Base-by-base conservation (phyloP, 2,329 filamentous ascomycete species). In the Herpotrichia juniperi region DNA sequence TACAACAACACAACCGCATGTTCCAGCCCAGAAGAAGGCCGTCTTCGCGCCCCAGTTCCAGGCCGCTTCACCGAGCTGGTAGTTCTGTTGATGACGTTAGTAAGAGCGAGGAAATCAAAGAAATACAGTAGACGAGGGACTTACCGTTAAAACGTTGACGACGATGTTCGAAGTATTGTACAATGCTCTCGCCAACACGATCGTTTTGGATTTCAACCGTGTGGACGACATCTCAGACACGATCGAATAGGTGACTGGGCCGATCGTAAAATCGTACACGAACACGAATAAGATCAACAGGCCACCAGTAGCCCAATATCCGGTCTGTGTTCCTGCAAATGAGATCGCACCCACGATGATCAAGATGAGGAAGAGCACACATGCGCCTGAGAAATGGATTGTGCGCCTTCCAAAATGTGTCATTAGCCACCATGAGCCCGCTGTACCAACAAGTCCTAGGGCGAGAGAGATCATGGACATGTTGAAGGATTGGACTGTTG, bases 221-320 rank as follows among this genome's bases (percentile, higher is more conserved):
- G 89, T 85, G 0, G 90, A 91, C 0, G 90, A 91, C 42, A 96
- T 76, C 72, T 96, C 92, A 1, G 89, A 84, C 3, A 96, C 91
- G 11, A 96, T 83, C 0, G 90, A 93, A 76, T 96, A 96, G 68
- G 89, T 91, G 5, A 96, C 90, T 0, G 92, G 93, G 16, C 92
- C 92, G 39, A 96, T 91, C 0, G 90, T 90, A 44, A 93, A 80
- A 71, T 96, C 90, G 74, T 96, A 96, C 64, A 88, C 84, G 40
- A 94, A 77, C 0, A 91, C 64, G 26, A 68, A 72, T 3, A 66
- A 44, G 22, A 71, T 67, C n/a, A 72, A 54, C 4, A 71, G 50
- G 4, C 51, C 63, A 3, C 67, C 70, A 12, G 69, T 70, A 4
- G 64, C 68, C 68, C 67, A 72, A 22, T 66, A 64, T 57, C 90